A percentile compares a stretch with the other conserved stretches of the same genome.
phyloP scores from a whole-genome alignment of 495 filamentous ascomycete species.

The Penicillium roqueforti region DNA sequence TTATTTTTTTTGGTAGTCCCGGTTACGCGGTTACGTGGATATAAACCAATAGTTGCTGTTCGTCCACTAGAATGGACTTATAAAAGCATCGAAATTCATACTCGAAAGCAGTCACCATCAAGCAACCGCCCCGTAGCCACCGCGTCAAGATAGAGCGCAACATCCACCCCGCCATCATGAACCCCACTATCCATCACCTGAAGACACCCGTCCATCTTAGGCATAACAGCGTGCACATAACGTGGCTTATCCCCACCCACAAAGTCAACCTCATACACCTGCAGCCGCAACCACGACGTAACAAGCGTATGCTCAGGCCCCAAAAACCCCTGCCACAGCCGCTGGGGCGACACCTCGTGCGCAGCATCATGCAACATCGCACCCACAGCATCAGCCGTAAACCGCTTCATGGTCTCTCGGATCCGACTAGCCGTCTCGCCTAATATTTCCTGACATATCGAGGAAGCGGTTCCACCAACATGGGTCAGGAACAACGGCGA shows the following conservation, averaged over 20 bases:
- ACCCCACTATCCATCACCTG: conserved; percentile 26
- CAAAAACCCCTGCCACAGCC: conserved; percentile 35
- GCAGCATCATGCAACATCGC: conserved; percentile 28
- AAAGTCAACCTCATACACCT: conserved; percentile 30
- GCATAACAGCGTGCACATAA: conserved; percentile 25
- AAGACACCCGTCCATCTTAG: conserved; percentile 24
- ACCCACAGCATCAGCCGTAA: conserved; percentile 17
- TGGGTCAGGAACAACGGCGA: conserved; percentile 26
- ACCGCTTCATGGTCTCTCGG: conserved; percentile 23
- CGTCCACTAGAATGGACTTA: background rate
- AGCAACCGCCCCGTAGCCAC: conserved; percentile 28
- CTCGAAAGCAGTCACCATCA: conserved; percentile 1
- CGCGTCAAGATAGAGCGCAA: conserved; percentile 21
- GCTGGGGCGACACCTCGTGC: conserved; percentile 29
- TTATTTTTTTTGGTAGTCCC: background rate
- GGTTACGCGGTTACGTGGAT: background rate
- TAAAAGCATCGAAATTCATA: background rate
- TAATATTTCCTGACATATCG: background rate
- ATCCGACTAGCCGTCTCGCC: conserved; percentile 14
- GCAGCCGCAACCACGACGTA: conserved; percentile 28
- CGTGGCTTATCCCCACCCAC: conserved; percentile 14
- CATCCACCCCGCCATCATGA: conserved; percentile 23
- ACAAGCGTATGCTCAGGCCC: conserved; percentile 27
- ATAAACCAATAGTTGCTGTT: background rate
- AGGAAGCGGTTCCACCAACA: conserved; percentile 18